Percentiles rank a stretch among this genome's conserved stretches.
phyloP scores from a whole-genome alignment of 805 yeast species.

The Torulaspora maleeae region DNA sequence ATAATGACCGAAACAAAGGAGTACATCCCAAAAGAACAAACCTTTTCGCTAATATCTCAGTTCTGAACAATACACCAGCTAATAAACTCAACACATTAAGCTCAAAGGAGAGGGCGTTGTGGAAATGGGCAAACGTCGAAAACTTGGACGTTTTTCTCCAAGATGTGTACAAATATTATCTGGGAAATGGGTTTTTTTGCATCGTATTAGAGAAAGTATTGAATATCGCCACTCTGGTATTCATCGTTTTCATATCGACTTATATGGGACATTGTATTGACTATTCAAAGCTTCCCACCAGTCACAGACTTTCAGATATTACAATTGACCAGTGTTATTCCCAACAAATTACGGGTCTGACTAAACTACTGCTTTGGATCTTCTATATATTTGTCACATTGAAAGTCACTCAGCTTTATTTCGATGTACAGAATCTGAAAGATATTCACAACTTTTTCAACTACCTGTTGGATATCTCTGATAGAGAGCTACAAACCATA shows the following conservation, averaged over 20 bases:
- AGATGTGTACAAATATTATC: slow-evolving; percentile 77
- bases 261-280: slow-evolving; percentile 82
- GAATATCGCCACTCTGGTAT: slow-evolving; percentile 69
- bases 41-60: slow-evolving; percentile 23
- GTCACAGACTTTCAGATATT: slow-evolving; percentile 36
- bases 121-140: slow-evolving; percentile 96
- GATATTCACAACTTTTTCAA: slow-evolving; percentile 77
- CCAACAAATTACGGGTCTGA: slow-evolving; percentile 43
- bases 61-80: slow-evolving; percentile 27
- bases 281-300: slow-evolving; percentile 42
- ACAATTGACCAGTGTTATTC: slow-evolving; percentile 37
- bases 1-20: not conserved
- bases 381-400: slow-evolving; percentile 51
- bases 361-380: slow-evolving; percentile 59
- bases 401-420: slow-evolving; percentile 50
- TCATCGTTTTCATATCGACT: slow-evolving; percentile 73
- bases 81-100: slow-evolving; percentile 43
- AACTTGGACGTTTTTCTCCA: slow-evolving; percentile 82
- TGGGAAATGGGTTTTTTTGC: slow-evolving; percentile 79
- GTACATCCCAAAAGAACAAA: slow-evolving; percentile 22
- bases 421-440: slow-evolving; percentile 59
- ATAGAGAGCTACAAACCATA: slow-evolving; percentile 84
- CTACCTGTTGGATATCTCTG: slow-evolving; percentile 64
- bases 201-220: slow-evolving; percentile 62
- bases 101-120: slow-evolving; percentile 73